Evolutionary conservation across 1,139 yeast genomes (phyloP).

Genomic region (Entelexis sorbosivorans): DNA sequence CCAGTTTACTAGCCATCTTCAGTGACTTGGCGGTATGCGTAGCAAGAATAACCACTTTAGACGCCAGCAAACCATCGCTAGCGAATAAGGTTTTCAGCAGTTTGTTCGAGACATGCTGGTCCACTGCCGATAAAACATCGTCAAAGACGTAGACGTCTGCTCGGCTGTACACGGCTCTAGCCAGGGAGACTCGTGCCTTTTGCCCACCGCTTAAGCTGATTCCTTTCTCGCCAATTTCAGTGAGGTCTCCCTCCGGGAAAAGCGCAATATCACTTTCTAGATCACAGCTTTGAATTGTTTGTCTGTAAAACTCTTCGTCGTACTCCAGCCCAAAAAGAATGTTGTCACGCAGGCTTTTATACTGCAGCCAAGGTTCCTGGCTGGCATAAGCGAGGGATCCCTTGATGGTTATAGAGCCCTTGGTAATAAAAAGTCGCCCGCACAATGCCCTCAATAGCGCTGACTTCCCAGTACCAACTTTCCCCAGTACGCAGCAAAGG

Average conservation of each 20-base stretch:
- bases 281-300: constrained; percentile 67
- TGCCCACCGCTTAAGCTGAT: constrained; percentile 85
- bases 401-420: constrained; percentile 35
- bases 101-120: constrained; percentile 68
- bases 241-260: constrained; percentile 70
- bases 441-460: constrained; percentile 51
- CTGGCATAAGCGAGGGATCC: constrained; percentile 75
- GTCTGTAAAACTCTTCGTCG: constrained; percentile 56
- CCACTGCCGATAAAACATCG: constrained; percentile 73
- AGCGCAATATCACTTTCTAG: constrained; percentile 53
- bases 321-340: constrained; percentile 66
- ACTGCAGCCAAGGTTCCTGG: constrained; percentile 75
- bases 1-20: constrained; percentile 50
- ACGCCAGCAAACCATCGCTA: constrained; percentile 49
- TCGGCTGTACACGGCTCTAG: constrained; percentile 77
- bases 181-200: constrained; percentile 73
- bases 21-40: constrained; percentile 69
- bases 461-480: constrained; percentile 75
- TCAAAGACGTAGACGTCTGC: constrained; percentile 73
- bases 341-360: constrained; percentile 62
- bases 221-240: constrained; percentile 84
- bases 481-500: constrained; percentile 62
- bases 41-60: constrained; percentile 65
- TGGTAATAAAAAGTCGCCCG: constrained; percentile 49
- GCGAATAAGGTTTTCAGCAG: constrained; percentile 50